phyloP scores from a whole-genome alignment of 2,329 filamentous ascomycete species.

The Fusarium caatingaense region DNA sequence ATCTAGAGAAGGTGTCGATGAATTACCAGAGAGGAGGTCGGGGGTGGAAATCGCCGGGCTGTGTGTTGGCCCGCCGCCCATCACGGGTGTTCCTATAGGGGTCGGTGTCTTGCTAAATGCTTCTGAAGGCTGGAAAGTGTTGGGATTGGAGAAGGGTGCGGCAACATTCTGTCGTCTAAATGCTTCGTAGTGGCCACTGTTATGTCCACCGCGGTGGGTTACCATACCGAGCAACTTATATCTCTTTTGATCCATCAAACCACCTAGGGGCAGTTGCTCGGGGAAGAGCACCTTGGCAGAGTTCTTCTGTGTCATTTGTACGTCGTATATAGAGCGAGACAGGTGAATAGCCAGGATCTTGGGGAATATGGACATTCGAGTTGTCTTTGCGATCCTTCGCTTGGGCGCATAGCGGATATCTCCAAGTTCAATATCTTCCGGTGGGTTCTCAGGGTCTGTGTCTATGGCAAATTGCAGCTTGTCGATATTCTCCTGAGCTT shows the following conservation, averaged over 20 bases:
- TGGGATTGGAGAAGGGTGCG: slow-evolving; percentile 83
- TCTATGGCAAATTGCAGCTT: slow-evolving; percentile 77
- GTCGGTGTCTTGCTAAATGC: slow-evolving; percentile 75
- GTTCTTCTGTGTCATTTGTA: slow-evolving; percentile 86
- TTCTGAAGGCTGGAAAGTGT: slow-evolving; percentile 79
- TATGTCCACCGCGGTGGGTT: slow-evolving; percentile 94
- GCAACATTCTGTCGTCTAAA: slow-evolving; percentile 87
- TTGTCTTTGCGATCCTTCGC: slow-evolving; percentile 86
- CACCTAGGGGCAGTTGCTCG: slow-evolving; percentile 84
- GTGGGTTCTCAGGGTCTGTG: slow-evolving; percentile 82
- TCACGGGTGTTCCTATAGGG: slow-evolving; percentile 61
- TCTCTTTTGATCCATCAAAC: slow-evolving; percentile 78
- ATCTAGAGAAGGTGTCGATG: slow-evolving; percentile 55
- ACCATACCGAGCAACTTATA: slow-evolving; percentile 90
- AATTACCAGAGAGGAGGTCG: slow-evolving; percentile 55
- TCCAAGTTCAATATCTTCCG: slow-evolving; percentile 79
- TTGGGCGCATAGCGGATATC: slow-evolving; percentile 80
- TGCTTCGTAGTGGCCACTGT: slow-evolving; percentile 97
- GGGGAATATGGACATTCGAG: slow-evolving; percentile 87
- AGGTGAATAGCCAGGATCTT: slow-evolving; percentile 92
- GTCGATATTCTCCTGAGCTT: slow-evolving; percentile 68
- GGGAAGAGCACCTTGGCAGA: slow-evolving; percentile 93
- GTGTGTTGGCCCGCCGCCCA: slow-evolving; percentile 52
- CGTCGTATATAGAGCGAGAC: slow-evolving; percentile 91
- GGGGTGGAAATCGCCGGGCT: slow-evolving; percentile 61